Base-by-base conservation (phyloP, 1,139 yeast species). In the Zygosaccharomyces sapae region DNA sequence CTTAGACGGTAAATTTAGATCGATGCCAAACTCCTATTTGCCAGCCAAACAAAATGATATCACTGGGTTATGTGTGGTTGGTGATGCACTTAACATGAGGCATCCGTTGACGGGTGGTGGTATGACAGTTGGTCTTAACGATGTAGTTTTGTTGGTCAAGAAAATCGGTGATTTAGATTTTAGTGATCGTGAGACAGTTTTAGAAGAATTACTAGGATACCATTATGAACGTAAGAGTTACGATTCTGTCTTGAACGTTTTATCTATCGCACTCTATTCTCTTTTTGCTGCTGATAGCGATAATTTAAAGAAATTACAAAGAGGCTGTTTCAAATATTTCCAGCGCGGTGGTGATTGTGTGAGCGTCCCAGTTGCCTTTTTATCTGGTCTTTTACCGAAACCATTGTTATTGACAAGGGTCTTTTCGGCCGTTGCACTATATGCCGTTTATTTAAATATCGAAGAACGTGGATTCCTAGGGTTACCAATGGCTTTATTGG, bases 101-200 rank as follows among this genome's bases (percentile, higher is more conserved):
- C 99, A 92, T 67, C 99, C 99, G 16, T 76, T 92, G 54, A 92
- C 98, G 1, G 99, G 99, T 40, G 98, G 98, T 50, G 99, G 99
- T 51, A 92, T 92, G 99, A 90, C 97, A 8, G 98, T 92, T 38
- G 97, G 97, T 0, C 73, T 94, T 52, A 86, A 82, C 63, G 99
- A 92, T 65, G 92, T 90, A 4, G 88, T 13, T 66, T 85, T 50
- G 70, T 86, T 57, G 80, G 84, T 41, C 64, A 74, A 44, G 56
- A 72, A 43, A 50, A 62, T 66, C 30, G 65, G 68, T 34, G 81
- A 85, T 12, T 75, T 77, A 16, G 83, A 80, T 51, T 74, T 92
- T 40, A 66, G 65, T 24, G 84, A 88, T 63, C 74, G 82, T 56
- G 75, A 69, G 13, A 59, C 68, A 6, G 78, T 90, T 13, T 62